Percentiles rank a stretch among this genome's conserved stretches.
Conservation (phyloP, 2,329 filamentous ascomycete species). For the Botrytis pseudocinerea region DNA sequence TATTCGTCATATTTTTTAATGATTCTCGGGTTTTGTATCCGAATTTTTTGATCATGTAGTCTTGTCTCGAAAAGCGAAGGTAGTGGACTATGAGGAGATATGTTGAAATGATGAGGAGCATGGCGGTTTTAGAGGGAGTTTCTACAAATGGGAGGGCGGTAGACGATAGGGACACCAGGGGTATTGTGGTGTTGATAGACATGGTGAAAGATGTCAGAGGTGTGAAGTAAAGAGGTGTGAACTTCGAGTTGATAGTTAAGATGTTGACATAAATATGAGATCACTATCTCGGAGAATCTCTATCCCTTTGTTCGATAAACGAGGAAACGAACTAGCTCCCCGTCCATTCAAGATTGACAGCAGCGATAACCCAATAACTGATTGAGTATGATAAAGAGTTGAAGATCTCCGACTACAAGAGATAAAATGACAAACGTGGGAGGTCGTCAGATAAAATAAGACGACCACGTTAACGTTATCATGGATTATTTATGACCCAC, state of each 20-base stretch:
- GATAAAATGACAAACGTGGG: not conserved
- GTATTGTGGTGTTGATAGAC: not conserved
- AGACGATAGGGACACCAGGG: not conserved
- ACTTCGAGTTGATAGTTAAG: not conserved
- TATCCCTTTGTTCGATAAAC: not conserved
- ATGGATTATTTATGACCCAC: not conserved
- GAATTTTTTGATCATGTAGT: conserved; percentile 45
- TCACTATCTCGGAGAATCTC: not conserved
- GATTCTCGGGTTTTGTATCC: conserved; percentile 48
- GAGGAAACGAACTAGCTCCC: not conserved
- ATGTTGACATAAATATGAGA: not conserved
- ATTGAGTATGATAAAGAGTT: not conserved
- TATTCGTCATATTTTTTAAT: conserved; percentile 53
- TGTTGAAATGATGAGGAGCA: not conserved
- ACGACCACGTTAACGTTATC: not conserved
- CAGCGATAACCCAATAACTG: not conserved
- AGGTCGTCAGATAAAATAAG: not conserved
- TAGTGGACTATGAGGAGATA: conserved; percentile 25
- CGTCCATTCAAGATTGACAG: not conserved
- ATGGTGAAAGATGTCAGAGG: not conserved
- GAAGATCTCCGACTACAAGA: not conserved
- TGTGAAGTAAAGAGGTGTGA: not conserved
- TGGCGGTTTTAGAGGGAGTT: not conserved
- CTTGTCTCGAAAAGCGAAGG: conserved; percentile 45
- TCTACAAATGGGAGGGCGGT: not conserved